Conservation (phyloP, 257 asterid species). For the Solanum paucissectum region DNA sequence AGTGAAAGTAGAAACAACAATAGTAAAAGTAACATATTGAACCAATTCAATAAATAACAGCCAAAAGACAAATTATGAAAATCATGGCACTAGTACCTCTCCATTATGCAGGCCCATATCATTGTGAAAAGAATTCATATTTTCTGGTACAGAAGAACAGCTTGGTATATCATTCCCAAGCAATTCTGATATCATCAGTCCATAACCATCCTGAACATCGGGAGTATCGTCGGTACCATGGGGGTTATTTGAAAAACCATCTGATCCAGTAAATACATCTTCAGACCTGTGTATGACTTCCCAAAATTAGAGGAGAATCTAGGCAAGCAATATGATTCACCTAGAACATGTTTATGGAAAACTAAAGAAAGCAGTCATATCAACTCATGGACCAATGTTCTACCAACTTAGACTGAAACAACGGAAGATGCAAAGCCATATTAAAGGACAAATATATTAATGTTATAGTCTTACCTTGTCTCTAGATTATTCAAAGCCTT, state of each 20-base stretch:
- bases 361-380: not conserved
- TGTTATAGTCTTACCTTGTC: conserved; percentile 42
- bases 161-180: conserved; percentile 60
- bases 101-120: conserved; percentile 61
- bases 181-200: conserved; percentile 76
- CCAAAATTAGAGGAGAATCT: not conserved
- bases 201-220: conserved; percentile 71
- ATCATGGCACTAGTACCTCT: conserved; percentile 43
- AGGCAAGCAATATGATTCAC: not conserved
- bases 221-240: conserved; percentile 12
- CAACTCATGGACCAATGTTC: not conserved
- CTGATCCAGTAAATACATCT: conserved; percentile 49
- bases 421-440: not conserved
- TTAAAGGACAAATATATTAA: not conserved
- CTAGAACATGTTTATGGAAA: not conserved
- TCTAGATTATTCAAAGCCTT: conserved; percentile 34
- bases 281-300: conserved; percentile 48
- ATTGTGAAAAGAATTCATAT: conserved; percentile 54
- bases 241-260: conserved; percentile 38
- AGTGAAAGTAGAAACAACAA: not conserved
- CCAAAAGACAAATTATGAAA: not conserved
- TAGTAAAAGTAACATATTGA: not conserved
- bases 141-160: conserved; percentile 57
- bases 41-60: not conserved
- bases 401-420: not conserved